These are phyloP conservation scores for Vigna reflexopilosa DNA, from an alignment of 306 rosid species.

Conservation along the genomic window DNA sequence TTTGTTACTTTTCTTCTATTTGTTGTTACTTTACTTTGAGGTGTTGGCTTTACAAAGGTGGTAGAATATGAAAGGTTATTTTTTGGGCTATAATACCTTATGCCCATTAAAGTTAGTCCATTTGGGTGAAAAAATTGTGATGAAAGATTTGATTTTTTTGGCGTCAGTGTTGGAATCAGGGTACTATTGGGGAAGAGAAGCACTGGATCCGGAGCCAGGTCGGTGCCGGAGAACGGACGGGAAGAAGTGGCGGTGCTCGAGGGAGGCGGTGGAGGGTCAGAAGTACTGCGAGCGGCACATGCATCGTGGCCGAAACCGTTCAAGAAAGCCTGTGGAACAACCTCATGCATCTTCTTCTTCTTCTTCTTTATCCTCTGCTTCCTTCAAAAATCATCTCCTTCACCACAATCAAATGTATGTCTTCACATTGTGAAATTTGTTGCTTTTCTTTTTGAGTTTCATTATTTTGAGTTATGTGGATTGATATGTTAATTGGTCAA, in stretches of 20 bases:
- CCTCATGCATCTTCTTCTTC: neutral
- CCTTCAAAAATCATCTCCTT: neutral
- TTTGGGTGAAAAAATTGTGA: neutral
- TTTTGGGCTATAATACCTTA: neutral
- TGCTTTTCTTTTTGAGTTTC: neutral
- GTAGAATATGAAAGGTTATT: neutral
- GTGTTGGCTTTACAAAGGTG: neutral
- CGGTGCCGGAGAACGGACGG: conserved; percentile 20
- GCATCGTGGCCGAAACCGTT: conserved; percentile 16
- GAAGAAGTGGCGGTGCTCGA: conserved; percentile 22
- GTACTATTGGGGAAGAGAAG: neutral
- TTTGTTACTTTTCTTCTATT: neutral
- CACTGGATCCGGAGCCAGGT: neutral
- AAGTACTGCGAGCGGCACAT: conserved; percentile 8
- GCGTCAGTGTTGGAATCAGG: neutral
- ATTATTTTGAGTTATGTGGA: neutral
- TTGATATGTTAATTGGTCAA: neutral
- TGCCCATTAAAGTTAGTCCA: neutral
- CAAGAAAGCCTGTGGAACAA: conserved; percentile 30
- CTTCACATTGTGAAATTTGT: neutral
- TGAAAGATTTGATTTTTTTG: neutral
- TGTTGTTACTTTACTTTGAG: neutral
- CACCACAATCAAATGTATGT: neutral
- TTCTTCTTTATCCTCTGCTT: neutral
- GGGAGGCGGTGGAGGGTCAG: conserved; percentile 10